Evolutionary conservation across 257 asterid species (phyloP).

Genomic region (Penstemon davidsonii): DNA sequence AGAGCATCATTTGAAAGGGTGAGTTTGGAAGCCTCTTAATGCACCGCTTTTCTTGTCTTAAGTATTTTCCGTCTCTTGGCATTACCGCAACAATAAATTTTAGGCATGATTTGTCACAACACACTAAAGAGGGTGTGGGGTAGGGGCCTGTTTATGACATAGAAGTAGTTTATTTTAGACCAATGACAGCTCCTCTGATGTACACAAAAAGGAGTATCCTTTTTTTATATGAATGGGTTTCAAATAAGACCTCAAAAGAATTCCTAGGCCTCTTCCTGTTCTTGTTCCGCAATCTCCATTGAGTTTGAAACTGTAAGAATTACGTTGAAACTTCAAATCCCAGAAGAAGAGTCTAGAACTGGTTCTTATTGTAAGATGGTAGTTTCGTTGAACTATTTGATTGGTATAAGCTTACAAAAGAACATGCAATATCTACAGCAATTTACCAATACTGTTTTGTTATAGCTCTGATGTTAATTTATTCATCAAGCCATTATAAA

Average conservation of each 20-base stretch:
- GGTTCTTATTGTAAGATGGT: background rate
- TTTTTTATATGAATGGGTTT: constrained; percentile 9
- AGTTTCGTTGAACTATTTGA: background rate
- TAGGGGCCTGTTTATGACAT: background rate
- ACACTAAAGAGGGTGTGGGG: background rate
- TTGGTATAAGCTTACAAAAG: background rate
- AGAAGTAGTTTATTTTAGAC: background rate
- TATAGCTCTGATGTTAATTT: background rate
- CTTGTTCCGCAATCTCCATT: background rate
- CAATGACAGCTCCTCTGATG: background rate
- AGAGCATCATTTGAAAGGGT: constrained; percentile 96
- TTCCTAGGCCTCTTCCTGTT: background rate
- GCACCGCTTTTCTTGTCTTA: background rate
- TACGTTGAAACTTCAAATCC: background rate
- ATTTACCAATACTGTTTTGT: background rate
- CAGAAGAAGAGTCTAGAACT: constrained; percentile 12
- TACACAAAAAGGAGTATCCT: background rate
- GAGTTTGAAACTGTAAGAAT: constrained; percentile 10
- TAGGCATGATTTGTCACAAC: constrained; percentile 9
- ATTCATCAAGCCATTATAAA: background rate
- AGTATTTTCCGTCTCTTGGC: background rate
- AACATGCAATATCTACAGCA: background rate
- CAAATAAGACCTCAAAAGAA: background rate
- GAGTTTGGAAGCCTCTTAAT: constrained; percentile 36
- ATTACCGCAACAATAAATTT: background rate